A percentile compares a stretch with the other conserved stretches of the same genome.
Conservation (phyloP, 108 stramenopile species). For the Thalassiosira profunda region DNA sequence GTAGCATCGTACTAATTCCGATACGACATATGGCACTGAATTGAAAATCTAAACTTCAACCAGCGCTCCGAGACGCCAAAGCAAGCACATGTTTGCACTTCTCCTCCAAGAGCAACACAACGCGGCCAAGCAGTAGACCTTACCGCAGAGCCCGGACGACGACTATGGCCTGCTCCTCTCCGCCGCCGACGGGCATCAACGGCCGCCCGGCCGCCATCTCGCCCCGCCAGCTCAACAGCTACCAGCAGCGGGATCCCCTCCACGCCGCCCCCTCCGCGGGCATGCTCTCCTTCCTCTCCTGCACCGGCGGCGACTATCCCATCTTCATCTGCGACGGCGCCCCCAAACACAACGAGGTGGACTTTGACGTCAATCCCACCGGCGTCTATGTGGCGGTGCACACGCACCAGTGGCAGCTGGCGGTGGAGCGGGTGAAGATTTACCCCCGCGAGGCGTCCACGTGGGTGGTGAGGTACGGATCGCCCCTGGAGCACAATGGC, state of each 20-base stretch:
- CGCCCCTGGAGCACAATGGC: neutral
- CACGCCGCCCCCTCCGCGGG: neutral
- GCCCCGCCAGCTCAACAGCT: neutral
- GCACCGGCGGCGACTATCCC: neutral
- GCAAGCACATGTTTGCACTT: too few species aligned
- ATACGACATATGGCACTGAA: too few species aligned
- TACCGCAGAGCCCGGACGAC: too few species aligned
- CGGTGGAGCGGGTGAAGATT: slow-evolving; percentile 45
- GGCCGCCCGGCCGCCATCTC: neutral
- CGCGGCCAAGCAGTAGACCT: too few species aligned
- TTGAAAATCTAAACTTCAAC: too few species aligned
- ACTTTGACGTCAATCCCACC: slow-evolving; percentile 71
- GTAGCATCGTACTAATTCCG: too few species aligned
- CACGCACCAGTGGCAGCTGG: slow-evolving; percentile 72
- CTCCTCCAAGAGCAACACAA: too few species aligned
- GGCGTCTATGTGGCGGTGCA: slow-evolving; percentile 71
- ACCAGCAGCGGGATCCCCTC: too few species aligned
- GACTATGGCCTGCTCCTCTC: too few species aligned
- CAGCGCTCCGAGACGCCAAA: too few species aligned
- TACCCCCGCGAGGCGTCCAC: slow-evolving; percentile 72
- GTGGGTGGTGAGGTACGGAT: slow-evolving; percentile 64
- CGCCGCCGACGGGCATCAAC: neutral
- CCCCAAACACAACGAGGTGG: slow-evolving; percentile 21
- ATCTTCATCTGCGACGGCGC: neutral
- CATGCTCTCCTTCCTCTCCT: slow-evolving; percentile 18